Evolutionary conservation across 495 filamentous ascomycete genomes (phyloP), one percentile per base, ranked within the genome.

Genomic region (Penicillium goetzii): DNA sequence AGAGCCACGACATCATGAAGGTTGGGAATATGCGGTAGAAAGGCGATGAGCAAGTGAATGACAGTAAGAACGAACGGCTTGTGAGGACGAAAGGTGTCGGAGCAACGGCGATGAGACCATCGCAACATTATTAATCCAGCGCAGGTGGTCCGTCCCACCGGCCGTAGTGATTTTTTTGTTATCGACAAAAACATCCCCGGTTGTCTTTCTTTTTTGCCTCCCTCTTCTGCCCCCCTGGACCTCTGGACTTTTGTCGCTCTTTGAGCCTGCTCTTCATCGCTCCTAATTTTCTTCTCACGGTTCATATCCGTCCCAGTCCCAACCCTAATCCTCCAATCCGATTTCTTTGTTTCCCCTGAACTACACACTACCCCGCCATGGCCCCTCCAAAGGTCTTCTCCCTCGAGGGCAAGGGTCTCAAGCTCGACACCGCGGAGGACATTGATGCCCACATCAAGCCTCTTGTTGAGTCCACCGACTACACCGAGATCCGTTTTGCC

Each of bases 401-500:
- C 66, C 88, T 98, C 72, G 90, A 93, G 74, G 92, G 89, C 80
- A 93, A 89, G 78, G 88, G 89, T 69, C 86, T 98, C 62, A 97
- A 95, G 81, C 90, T 98, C 69, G 87, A 95, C 79, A 91, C 86
- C 33, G 91, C 91, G 25, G 86, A 86, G 55, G 91, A 98, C 75
- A 87, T 97, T 59, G 89, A 94, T 70, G 78, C 89, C n/a, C 90
- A 97, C 73, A 90, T 96, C 71, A 82, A 88, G 71, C 80, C 84
- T 19, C 84, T 99, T 17, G 81, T 86, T 45, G 85, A 86, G 55
- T 88, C 86, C 79, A 77, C 84, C 55, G 86, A 91, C 63, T 88
- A 94, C 55, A 92, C 95, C 69, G 90, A 96, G 68, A 86, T 98
- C 55, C 86, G 85, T 60, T 78, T 99, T 30, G 83, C 88, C 33